phyloP scores from a whole-genome alignment of 2,329 filamentous ascomycete species.

The Claviceps sp. region DNA sequence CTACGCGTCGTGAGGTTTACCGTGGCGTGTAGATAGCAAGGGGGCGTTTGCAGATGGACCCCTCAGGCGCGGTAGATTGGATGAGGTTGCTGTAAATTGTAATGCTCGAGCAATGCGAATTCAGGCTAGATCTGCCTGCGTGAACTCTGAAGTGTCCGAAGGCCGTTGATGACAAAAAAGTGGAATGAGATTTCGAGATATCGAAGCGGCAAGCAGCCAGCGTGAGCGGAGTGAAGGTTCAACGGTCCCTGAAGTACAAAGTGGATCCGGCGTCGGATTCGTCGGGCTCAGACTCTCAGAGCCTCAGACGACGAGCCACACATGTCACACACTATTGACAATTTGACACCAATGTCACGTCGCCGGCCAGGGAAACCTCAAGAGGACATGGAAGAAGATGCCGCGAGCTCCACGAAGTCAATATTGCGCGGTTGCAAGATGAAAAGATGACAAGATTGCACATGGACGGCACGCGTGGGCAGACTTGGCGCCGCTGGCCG shows the following conservation, averaged over 20 bases:
- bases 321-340: background rate
- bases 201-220: background rate
- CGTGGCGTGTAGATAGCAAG: background rate
- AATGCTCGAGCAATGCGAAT: background rate
- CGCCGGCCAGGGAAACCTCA: background rate
- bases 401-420: background rate
- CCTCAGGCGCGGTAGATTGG: background rate
- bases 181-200: background rate
- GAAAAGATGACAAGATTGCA: no score
- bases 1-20: background rate
- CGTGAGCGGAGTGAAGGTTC: no score
- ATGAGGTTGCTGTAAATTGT: background rate
- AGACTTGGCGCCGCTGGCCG: no score
- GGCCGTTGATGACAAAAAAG: background rate
- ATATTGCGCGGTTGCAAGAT: no score
- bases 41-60: background rate
- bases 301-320: background rate
- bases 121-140: background rate
- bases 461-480: no score
- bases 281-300: background rate
- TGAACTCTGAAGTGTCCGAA: background rate
- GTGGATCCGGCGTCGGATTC: background rate
- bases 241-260: slow-evolving; percentile 1
- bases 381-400: background rate
- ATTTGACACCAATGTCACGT: background rate